Conservation (phyloP, 2,329 filamentous ascomycete genomes). For the Chalaropsis ovoidea region DNA sequence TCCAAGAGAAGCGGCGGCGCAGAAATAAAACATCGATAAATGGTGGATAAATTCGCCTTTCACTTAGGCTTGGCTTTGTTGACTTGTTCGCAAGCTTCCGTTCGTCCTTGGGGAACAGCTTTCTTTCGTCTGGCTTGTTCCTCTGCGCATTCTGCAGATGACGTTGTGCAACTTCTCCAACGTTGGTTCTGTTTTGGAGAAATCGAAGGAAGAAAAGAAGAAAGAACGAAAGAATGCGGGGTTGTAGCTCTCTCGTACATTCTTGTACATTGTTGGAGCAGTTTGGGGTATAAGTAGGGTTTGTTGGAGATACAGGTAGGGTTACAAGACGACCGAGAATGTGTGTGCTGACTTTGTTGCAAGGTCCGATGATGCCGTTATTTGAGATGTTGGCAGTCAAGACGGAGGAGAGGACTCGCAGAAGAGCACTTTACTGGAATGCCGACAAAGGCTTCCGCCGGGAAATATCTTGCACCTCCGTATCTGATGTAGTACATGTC, state of each 20-base stretch:
- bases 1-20: too few relatives aligned
- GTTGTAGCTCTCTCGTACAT: too few relatives aligned
- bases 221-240: too few relatives aligned
- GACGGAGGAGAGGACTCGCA: background rate
- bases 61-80: background rate
- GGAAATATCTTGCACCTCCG: background rate
- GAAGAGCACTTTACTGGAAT: background rate
- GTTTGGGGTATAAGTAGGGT: background rate
- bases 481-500: too few relatives aligned
- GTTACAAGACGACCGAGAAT: background rate
- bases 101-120: background rate
- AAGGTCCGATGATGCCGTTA: too few relatives aligned
- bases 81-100: background rate
- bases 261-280: too few relatives aligned
- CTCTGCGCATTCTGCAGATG: background rate
- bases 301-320: background rate
- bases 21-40: background rate
- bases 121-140: background rate
- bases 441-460: background rate
- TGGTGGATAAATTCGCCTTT: background rate
- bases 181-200: too few relatives aligned
- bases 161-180: background rate
- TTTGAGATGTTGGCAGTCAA: too few relatives aligned
- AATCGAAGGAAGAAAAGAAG: too few relatives aligned
- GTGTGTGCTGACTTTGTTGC: too few relatives aligned